phyloP scores from a whole-genome alignment of 1,284 basidiomycete genomes.

The Fomitopsis palustris region DNA sequence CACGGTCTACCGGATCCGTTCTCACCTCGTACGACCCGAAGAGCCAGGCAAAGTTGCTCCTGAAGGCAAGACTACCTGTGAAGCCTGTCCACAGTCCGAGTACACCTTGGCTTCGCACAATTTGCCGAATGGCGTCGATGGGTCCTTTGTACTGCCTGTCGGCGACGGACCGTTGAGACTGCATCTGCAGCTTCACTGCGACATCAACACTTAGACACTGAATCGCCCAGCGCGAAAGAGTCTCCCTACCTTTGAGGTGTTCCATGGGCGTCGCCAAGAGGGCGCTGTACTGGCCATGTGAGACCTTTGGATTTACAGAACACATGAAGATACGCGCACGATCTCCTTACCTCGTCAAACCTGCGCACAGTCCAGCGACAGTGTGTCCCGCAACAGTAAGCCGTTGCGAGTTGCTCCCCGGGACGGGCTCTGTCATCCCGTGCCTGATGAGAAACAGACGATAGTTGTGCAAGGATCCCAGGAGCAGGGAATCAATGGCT shows the following conservation, averaged over 20 bases:
- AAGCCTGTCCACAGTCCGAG: conserved; percentile 65
- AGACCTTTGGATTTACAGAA: too few relatives aligned
- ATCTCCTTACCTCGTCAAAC: conserved; percentile 62
- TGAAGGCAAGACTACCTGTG: conserved; percentile 57
- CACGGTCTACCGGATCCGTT: neutral
- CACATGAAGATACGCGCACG: neutral
- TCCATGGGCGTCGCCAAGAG: conserved; percentile 72
- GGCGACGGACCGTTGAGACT: conserved; percentile 50
- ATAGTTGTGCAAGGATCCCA: conserved; percentile 76
- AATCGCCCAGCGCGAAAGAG: conserved; percentile 2
- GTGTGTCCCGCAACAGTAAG: conserved; percentile 60
- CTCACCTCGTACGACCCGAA: conserved; percentile 60
- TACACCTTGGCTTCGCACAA: conserved; percentile 52
- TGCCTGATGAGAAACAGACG: conserved; percentile 55
- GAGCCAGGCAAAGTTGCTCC: conserved; percentile 69
- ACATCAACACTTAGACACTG: neutral
- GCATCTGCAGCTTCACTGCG: conserved; percentile 75
- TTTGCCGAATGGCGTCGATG: conserved; percentile 55
- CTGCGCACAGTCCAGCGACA: conserved; percentile 71
- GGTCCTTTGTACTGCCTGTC: conserved; percentile 65
- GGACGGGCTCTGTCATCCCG: conserved; percentile 50
- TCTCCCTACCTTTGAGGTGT: conserved; percentile 55
- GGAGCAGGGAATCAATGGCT: conserved; percentile 68
- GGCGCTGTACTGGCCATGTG: conserved; percentile 35
- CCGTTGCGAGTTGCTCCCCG: conserved; percentile 40